Base-by-base conservation (phyloP, 371 early-diverging fungal genomes). In the Mortierella sp. region DNA sequence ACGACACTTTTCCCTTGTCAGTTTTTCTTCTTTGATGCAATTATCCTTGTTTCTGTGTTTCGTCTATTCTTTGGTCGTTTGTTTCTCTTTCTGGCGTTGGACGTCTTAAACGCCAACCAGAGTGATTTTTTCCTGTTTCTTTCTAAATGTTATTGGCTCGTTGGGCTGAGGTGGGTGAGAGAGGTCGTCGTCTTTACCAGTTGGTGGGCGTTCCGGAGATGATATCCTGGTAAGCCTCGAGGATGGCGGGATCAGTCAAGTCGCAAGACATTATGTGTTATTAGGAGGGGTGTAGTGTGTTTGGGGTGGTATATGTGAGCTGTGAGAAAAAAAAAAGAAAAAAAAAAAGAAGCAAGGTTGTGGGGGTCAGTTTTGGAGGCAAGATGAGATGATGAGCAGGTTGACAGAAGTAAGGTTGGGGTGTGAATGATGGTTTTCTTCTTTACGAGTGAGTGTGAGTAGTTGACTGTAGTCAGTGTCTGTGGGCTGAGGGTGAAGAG, bases 241-340 rank as follows among this genome's bases (percentile, higher is more conserved):
- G 66, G 72, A 94, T 92, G 63, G 86, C 86, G 52, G 91, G 90
- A 82, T 94, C 94, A 58, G 88, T 88, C 71, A 94, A 85, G 88
- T 93, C 92, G 86, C 93, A 93, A 85, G 92, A 91, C 89, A 90
- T 91, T 65, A 43, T 65, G 41, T 65, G 65, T 41, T 65, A 61
- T 61, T 61, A 61, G 37, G 61, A 19, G 61, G n/a, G n/a, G n/a
- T 14, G 6, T n/a, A n/a, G 47, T 8, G 22, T 19, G 48, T 58
- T n/a, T n/a, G n/a, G n/a, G 58, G 34, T 61, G 61, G 61, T 61
- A 61, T 61, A 37, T 61, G 61, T 61, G 37, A 6, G 39, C 61
- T 34, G 19, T 61, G 2, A 2, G n/a, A 19, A 48, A 48, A n/a
- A 48, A 34, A 34, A 9, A 34, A 22, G 19, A 37, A 8, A 34